Evolutionary conservation across 495 filamentous ascomycete genomes (phyloP).

Genomic region (Penicillium ucsense): DNA sequence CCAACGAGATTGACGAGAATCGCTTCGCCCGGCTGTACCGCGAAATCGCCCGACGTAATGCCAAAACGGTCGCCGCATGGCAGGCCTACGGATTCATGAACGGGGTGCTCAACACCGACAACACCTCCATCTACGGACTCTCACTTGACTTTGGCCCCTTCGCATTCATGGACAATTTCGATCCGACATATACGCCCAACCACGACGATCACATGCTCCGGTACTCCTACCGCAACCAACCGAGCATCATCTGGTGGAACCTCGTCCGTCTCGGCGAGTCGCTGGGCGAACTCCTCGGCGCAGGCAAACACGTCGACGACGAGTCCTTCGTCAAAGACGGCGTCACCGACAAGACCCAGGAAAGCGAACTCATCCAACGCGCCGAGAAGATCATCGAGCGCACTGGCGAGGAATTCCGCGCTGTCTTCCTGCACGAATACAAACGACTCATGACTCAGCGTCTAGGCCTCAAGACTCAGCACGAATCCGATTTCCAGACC

Average conservation of each 20-base stretch:
- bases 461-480: slow-evolving; percentile 58
- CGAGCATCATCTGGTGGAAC: slow-evolving; percentile 98
- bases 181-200: slow-evolving; percentile 90
- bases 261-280: slow-evolving; percentile 83
- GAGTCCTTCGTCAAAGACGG: slow-evolving; percentile 60
- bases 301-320: slow-evolving; percentile 57
- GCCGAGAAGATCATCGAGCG: slow-evolving; percentile 74
- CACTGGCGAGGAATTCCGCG: slow-evolving; percentile 74
- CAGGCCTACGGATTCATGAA: slow-evolving; percentile 98
- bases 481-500: slow-evolving; percentile 63
- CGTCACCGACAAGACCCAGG: slow-evolving; percentile 49
- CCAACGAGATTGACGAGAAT: slow-evolving; percentile 62
- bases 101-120: slow-evolving; percentile 93
- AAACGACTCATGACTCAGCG: slow-evolving; percentile 68
- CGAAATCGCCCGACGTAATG: slow-evolving; percentile 78
- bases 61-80: slow-evolving; percentile 83
- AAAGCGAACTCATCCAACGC: slow-evolving; percentile 58
- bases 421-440: slow-evolving; percentile 78
- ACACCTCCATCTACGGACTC: slow-evolving; percentile 82
- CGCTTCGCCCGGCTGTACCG: slow-evolving; percentile 80
- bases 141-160: slow-evolving; percentile 94
- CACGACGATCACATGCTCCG: slow-evolving; percentile 84
- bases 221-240: slow-evolving; percentile 89
- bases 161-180: slow-evolving; percentile 92
- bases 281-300: slow-evolving; percentile 80